phyloP scores from a whole-genome alignment of 768 basidiomycete species.

The Suillus americanus region DNA sequence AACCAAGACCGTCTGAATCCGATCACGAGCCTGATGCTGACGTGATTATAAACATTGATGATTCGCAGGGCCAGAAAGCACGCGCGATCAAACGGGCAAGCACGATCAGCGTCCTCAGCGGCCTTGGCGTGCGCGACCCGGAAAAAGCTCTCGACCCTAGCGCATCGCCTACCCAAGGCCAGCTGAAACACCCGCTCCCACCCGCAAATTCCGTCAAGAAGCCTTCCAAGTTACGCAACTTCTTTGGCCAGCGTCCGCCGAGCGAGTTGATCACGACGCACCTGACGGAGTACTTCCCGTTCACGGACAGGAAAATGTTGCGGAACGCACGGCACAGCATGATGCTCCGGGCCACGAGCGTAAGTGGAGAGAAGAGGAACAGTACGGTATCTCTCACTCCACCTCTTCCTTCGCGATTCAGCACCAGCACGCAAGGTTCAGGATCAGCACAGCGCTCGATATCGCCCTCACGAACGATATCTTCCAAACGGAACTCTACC shows the following conservation, averaged over 20 bases:
- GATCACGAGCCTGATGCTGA: conserved; percentile 42
- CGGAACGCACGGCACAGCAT: conserved; percentile 90
- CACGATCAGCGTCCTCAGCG: conserved; percentile 91
- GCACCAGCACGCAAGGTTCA: conserved; percentile 35
- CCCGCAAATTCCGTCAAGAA: conserved; percentile 33
- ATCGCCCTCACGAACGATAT: conserved; percentile 42
- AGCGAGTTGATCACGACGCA: conserved; percentile 96
- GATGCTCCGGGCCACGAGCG: conserved; percentile 56
- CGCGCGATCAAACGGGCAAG: conserved; percentile 76
- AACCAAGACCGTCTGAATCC: conserved; percentile 14
- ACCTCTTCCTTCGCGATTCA: conserved; percentile 38
- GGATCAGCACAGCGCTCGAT: conserved; percentile 32
- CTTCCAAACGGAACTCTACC: conserved; percentile 46
- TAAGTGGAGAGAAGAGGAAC: conserved; percentile 45
- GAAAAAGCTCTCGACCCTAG: conserved; percentile 63
- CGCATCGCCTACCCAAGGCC: conserved; percentile 45
- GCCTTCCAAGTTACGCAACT: conserved; percentile 83
- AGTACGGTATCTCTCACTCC: conserved; percentile 45
- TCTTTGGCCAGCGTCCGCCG: conserved; percentile 97
- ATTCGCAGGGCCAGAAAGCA: conserved; percentile 24
- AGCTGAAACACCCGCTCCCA: conserved; percentile 18
- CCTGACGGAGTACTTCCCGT: conserved; percentile 93
- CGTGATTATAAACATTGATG: conserved; percentile 20
- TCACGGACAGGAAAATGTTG: conserved; percentile 87
- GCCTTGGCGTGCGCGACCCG: conserved; percentile 83